These are phyloP conservation scores for Astrothelium subdiscretum DNA, from an alignment of 495 filamentous ascomycete genomes.

Conservation along the genomic window DNA sequence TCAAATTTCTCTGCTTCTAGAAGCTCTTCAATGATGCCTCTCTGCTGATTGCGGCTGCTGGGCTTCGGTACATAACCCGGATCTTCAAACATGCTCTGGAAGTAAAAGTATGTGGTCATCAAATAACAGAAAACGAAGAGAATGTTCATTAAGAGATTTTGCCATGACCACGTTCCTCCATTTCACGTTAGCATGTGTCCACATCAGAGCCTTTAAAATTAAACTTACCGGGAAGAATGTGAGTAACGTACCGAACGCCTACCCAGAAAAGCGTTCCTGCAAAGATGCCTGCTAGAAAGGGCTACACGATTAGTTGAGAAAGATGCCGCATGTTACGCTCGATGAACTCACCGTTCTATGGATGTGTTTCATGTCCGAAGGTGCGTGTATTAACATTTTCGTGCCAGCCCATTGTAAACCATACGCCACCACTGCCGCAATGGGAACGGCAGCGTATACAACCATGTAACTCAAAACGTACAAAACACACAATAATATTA, in stretches of 20 bases:
- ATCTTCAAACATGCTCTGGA: constrained; percentile 70
- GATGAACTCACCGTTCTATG: constrained; percentile 63
- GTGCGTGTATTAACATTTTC: constrained; percentile 66
- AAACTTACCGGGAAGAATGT: constrained; percentile 55
- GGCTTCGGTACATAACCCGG: constrained; percentile 93
- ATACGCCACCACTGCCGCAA: constrained; percentile 52
- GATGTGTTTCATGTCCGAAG: constrained; percentile 72
- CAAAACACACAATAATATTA: constrained; percentile 56
- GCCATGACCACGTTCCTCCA: neutral
- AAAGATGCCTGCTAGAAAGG: constrained; percentile 88
- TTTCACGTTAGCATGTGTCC: constrained; percentile 4
- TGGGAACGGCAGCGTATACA: constrained; percentile 62
- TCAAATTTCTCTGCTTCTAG: constrained; percentile 79
- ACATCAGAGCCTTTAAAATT: constrained; percentile 16
- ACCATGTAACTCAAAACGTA: constrained; percentile 62
- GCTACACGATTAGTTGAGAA: constrained; percentile 38
- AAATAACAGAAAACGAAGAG: constrained; percentile 52
- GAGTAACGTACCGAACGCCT: constrained; percentile 60
- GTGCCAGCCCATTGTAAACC: constrained; percentile 67
- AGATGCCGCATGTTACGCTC: constrained; percentile 8
- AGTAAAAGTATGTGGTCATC: constrained; percentile 74
- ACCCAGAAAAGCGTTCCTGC: constrained; percentile 76
- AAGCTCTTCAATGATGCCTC: constrained; percentile 74
- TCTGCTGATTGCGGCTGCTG: constrained; percentile 75
- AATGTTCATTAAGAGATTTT: constrained; percentile 60